Evolutionary conservation across 352 stramenopile species (phyloP).

Genomic region (Pythium rishiriense): DNA sequence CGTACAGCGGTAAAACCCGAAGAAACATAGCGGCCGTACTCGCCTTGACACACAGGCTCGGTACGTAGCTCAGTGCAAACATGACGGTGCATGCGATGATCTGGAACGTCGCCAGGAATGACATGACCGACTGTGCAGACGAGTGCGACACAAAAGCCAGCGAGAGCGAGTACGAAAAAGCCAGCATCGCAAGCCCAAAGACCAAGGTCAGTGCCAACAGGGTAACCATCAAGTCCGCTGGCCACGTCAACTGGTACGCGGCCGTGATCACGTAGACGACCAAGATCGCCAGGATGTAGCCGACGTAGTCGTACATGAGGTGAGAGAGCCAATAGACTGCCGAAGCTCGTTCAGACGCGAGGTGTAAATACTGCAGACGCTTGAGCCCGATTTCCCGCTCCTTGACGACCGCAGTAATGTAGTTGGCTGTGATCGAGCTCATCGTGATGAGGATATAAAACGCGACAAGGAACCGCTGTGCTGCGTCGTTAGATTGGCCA

Average conservation of each 20-base stretch:
- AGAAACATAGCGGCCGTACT: slow-evolving; percentile 45
- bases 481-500: slow-evolving; percentile 27
- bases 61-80: slow-evolving; percentile 50
- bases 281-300: slow-evolving; percentile 37
- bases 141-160: slow-evolving; percentile 76
- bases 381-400: slow-evolving; percentile 75
- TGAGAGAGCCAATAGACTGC: slow-evolving; percentile 71
- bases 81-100: slow-evolving; percentile 51
- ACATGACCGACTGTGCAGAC: slow-evolving; percentile 79
- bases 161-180: slow-evolving; percentile 66
- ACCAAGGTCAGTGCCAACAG: slow-evolving; percentile 36
- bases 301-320: slow-evolving; percentile 63
- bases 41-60: slow-evolving; percentile 49
- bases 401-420: slow-evolving; percentile 61
- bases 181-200: slow-evolving; percentile 59
- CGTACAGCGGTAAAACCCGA: slow-evolving; percentile 60
- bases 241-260: slow-evolving; percentile 18
- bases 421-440: slow-evolving; percentile 67
- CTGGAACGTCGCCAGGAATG: slow-evolving; percentile 71
- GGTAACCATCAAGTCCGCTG: slow-evolving; percentile 35
- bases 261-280: slow-evolving; percentile 35
- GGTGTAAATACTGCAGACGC: slow-evolving; percentile 69
- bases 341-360: slow-evolving; percentile 47
- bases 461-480: slow-evolving; percentile 90
- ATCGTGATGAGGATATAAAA: slow-evolving; percentile 79